Evolutionary conservation across 2,329 filamentous ascomycete genomes (phyloP).

Genomic region (Lithohypha guttulata): DNA sequence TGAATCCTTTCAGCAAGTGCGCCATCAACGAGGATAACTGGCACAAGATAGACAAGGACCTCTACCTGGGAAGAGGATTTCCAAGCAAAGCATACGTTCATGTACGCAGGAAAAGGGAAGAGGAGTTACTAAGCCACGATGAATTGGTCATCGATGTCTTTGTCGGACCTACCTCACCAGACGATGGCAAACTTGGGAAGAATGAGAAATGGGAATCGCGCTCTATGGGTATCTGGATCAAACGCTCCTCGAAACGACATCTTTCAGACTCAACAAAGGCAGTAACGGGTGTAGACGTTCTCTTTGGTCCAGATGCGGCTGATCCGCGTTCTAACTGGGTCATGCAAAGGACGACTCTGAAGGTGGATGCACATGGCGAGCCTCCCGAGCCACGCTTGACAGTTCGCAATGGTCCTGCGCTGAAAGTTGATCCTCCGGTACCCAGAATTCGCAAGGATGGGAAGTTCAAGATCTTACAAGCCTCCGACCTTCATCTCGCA

Average conservation of each 20-base stretch:
- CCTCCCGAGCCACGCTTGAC: conserved; percentile 64
- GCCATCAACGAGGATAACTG: conserved; percentile 61
- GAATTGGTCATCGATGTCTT: conserved; percentile 70
- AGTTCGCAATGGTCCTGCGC: conserved; percentile 56
- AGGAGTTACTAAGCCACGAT: conserved; percentile 64
- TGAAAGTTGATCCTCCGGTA: conserved; percentile 55
- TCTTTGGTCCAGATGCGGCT: conserved; percentile 83
- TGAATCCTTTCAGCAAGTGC: conserved; percentile 67
- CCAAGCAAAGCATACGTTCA: conserved; percentile 69
- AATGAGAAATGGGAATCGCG: conserved; percentile 67
- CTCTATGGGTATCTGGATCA: conserved; percentile 69
- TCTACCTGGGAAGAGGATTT: conserved; percentile 65
- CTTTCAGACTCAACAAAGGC: conserved; percentile 64
- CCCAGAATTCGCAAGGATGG: conserved; percentile 78
- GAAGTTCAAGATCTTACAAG: conserved; percentile 93
- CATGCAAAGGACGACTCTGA: conserved; percentile 60
- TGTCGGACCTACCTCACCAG: conserved; percentile 63
- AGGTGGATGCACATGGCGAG: conserved; percentile 52
- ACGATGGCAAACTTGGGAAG: conserved; percentile 43
- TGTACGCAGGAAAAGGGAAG: conserved; percentile 73
- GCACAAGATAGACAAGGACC: conserved; percentile 80
- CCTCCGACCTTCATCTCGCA: conserved; percentile 87
- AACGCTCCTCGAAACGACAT: conserved; percentile 59
- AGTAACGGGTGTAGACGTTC: conserved; percentile 71
- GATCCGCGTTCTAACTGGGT: conserved; percentile 82